Evolutionary conservation across 176 grass and related monocot species (phyloP), one percentile per base, ranked within the genome.

Genomic region (Dactylis glomerata): DNA sequence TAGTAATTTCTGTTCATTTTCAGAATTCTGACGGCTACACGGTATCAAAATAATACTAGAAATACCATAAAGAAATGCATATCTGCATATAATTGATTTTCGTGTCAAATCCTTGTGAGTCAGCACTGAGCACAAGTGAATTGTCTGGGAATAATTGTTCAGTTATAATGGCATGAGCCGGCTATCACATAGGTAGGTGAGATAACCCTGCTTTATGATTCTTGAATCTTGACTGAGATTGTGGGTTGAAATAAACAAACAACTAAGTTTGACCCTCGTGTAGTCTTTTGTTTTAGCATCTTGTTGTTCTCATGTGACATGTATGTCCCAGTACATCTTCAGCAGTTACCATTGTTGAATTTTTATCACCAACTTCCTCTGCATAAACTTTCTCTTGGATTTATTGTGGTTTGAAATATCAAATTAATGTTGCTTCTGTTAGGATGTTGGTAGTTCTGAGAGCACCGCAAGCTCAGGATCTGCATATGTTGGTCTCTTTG

Each of bases 401-500:
- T 76, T 78, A 26, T 10, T 79, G 34, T 28, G 13, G 31, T 86
- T 67, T 79, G 22, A 64, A 44, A 10, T 13, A 52, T 51, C 33
- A 34, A 81, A 67, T 37, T 47, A 20, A 34, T 86, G 74, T 86
- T 85, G 24, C 10, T 89, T 78, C 74, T 61, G 27, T 52, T 54
- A 90, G 92, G 90, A 92, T 86, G 83, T 83, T 73, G 82, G 72
- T 28, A 83, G 46, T 28, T 80, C 68, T 56, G 73, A 23, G 59
- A 87, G 44, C 23, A 32, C 33, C 7, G 19, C 44, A 8, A 88
- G 24, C 67, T 83, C 85, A 44, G 78, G 77, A 34, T 84, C 77
- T 72, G 85, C 85, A 10, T 94, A 90, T 26, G 63, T 94, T 85
- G 87, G 92, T 44, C 92, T 92, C 75, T 94, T 94, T 90, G 87